Conservation (phyloP, 192 early-diverging fungal species). For the Entomortierella beljakovae region DNA sequence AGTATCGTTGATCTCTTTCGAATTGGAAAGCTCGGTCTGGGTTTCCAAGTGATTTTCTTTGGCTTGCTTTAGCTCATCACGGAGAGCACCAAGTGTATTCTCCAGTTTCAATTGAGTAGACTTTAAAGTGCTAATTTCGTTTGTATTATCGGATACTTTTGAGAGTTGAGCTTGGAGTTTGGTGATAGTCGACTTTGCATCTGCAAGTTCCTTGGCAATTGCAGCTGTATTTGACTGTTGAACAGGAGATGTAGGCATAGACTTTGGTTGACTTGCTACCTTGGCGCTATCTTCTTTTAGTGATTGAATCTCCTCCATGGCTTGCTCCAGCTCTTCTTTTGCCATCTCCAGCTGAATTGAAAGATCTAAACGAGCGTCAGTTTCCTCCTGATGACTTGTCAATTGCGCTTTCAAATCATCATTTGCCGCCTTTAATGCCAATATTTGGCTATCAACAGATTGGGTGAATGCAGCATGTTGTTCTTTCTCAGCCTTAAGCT, state of each 20-base stretch:
- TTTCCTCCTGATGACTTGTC: constrained; percentile 17
- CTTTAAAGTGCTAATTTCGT: constrained; percentile 2
- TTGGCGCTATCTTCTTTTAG: constrained; percentile 27
- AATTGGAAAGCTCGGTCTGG: constrained; percentile 8
- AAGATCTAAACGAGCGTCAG: constrained; percentile 17
- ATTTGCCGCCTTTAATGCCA: constrained; percentile 12
- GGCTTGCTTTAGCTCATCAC: constrained; percentile 4
- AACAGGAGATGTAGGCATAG: background rate
- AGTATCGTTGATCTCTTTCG: constrained; percentile 4
- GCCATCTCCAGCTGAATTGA: constrained; percentile 37
- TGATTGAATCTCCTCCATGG: constrained; percentile 16
- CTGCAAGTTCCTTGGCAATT: constrained; percentile 13
- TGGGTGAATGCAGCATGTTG: constrained; percentile 9
- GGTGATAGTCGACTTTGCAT: constrained; percentile 29
- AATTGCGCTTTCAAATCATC: constrained; percentile 24
- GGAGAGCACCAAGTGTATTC: background rate
- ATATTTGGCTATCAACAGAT: constrained; percentile 24
- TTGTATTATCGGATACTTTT: constrained; percentile 4
- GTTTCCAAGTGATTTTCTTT: constrained; percentile 4
- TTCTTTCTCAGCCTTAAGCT: constrained; percentile 21
- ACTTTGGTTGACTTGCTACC: constrained; percentile 8
- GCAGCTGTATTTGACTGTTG: constrained; percentile 3
- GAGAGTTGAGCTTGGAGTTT: constrained; percentile 14
- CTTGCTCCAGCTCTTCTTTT: constrained; percentile 38
- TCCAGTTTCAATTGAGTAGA: constrained; percentile 15